These are phyloP conservation scores for Jaminaea rosea DNA, from an alignment of 1,284 basidiomycete species.

Conservation along the genomic window DNA sequence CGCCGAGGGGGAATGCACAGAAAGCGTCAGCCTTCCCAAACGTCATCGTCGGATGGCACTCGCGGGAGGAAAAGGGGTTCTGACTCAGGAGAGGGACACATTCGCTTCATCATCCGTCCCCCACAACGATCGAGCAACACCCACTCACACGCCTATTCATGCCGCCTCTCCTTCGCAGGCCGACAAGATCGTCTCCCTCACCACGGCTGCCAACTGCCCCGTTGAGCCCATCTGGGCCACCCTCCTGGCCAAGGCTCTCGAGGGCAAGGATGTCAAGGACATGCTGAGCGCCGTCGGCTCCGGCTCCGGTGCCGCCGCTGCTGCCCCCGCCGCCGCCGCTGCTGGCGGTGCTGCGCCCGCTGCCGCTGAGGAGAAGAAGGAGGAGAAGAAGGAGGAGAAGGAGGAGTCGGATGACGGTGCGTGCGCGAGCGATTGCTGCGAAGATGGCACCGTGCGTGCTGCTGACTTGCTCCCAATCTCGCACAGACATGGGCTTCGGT, in stretches of 20 bases:
- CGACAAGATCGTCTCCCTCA: conserved; percentile 81
- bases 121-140: too few species aligned
- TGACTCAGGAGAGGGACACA: too few species aligned
- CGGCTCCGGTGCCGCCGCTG: conserved; percentile 58
- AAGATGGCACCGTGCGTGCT: too few species aligned
- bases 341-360: conserved; percentile 59
- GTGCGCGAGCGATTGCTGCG: too few species aligned
- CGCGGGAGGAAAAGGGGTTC: too few species aligned
- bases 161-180: conserved; percentile 53
- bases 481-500: background rate
- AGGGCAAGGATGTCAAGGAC: conserved; percentile 95
- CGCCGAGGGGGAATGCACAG: too few species aligned
- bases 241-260: conserved; percentile 91
- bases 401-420: conserved; percentile 44
- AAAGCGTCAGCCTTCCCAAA: too few species aligned
- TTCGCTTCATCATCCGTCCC: too few species aligned
- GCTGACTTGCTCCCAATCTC: too few species aligned
- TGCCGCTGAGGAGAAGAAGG: conserved; percentile 68
- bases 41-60: too few species aligned
- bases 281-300: conserved; percentile 82
- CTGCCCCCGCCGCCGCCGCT: conserved; percentile 52
- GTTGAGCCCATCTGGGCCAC: conserved; percentile 95
- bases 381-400: conserved; percentile 57
- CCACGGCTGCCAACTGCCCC: conserved; percentile 71
- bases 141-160: background rate